A percentile compares a stretch with the other conserved stretches of the same genome.
Conservation (phyloP, 768 basidiomycete genomes). For the Tylopilus rubrobrunneus region DNA sequence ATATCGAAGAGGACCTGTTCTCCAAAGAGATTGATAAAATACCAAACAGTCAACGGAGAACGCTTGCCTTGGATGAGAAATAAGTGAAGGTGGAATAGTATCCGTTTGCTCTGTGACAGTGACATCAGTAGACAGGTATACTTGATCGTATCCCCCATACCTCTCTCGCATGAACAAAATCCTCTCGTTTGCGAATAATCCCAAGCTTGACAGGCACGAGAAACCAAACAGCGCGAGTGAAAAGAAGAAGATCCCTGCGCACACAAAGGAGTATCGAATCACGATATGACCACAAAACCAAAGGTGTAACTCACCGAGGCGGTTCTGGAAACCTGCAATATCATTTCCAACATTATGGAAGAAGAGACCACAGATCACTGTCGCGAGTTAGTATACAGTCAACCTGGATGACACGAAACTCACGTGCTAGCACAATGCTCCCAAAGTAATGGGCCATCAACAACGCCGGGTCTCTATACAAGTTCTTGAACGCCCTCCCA, state of each 20-base stretch:
- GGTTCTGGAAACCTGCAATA: conserved; percentile 96
- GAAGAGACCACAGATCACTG: conserved; percentile 91
- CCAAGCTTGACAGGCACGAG: conserved; percentile 90
- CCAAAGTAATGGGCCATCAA: conserved; percentile 88
- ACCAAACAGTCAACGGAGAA: neutral
- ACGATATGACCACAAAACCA: neutral
- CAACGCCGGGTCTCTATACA: conserved; percentile 92
- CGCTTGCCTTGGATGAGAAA: conserved; percentile 82
- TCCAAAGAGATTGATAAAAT: neutral
- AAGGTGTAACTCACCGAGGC: conserved; percentile 54
- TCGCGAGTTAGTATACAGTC: neutral
- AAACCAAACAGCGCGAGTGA: conserved; percentile 95
- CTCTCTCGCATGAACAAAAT: conserved; percentile 98
- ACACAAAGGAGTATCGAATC: neutral
- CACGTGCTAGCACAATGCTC: conserved; percentile 78
- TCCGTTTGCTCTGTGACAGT: conserved; percentile 75
- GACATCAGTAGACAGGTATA: neutral
- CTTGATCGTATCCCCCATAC: conserved; percentile 37
- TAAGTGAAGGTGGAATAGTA: conserved; percentile 98
- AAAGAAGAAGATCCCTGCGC: conserved; percentile 90
- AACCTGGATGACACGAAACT: conserved; percentile 29
- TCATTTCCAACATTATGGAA: conserved; percentile 89
- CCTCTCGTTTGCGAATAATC: conserved; percentile 91
- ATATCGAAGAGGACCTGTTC: conserved; percentile 90
- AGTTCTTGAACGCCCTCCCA: conserved; percentile 95